Percentiles rank a stretch among this genome's conserved stretches.
phyloP scores from a whole-genome alignment of 352 stramenopile genomes.

The Plasmopara halstedii region DNA sequence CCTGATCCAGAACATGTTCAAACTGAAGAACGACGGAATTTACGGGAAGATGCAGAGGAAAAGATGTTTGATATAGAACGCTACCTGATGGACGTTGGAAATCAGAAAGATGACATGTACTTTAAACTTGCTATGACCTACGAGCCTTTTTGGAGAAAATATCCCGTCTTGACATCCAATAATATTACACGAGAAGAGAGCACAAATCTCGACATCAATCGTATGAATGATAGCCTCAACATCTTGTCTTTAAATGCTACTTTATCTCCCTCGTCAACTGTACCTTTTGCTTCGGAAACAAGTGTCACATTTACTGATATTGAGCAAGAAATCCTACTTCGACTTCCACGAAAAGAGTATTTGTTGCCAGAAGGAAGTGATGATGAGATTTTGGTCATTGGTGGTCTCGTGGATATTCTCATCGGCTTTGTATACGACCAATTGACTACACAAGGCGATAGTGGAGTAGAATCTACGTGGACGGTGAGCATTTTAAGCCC shows the following conservation, averaged over 20 bases:
- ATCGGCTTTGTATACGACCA: slow-evolving; percentile 96
- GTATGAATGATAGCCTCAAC: slow-evolving; percentile 15
- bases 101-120: slow-evolving; percentile 90
- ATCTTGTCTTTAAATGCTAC: slow-evolving; percentile 16
- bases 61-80: slow-evolving; percentile 92
- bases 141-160: slow-evolving; percentile 84
- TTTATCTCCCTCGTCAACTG: not conserved
- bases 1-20: slow-evolving; percentile 82
- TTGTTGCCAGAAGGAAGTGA: slow-evolving; percentile 46
- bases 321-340: slow-evolving; percentile 69
- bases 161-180: slow-evolving; percentile 15
- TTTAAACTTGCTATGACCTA: slow-evolving; percentile 87
- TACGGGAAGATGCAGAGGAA: slow-evolving; percentile 85
- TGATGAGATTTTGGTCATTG: slow-evolving; percentile 57
- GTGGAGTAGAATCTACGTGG: slow-evolving; percentile 95
- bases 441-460: slow-evolving; percentile 92
- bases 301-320: slow-evolving; percentile 34
- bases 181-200: slow-evolving; percentile 1
- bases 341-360: slow-evolving; percentile 75
- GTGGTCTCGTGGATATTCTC: slow-evolving; percentile 90
- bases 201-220: slow-evolving; percentile 8
- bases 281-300: slow-evolving; percentile 1
- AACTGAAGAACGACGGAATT: slow-evolving; percentile 51
- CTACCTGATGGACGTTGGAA: slow-evolving; percentile 92
- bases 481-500: slow-evolving; percentile 93